A percentile compares a stretch with the other conserved stretches of the same genome.
These are phyloP conservation scores for Entophlyctis luteolus DNA, from an alignment of 192 early-diverging fungal genomes.

Conservation along the genomic window DNA sequence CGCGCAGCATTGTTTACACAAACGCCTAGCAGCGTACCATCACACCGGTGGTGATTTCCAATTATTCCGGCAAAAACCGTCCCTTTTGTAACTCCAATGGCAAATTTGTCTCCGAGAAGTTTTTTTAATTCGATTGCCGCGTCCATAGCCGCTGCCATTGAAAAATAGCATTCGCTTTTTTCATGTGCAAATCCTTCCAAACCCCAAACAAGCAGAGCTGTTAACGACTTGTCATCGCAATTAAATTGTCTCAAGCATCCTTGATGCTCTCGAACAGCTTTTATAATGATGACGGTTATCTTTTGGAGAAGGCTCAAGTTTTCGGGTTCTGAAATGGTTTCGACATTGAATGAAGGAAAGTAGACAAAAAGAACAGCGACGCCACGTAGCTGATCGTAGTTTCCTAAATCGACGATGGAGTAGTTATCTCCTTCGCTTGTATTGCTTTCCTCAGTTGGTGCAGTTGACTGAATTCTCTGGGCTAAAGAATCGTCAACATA, in stretches of 20 bases:
- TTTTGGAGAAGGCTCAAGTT: conserved; percentile 11
- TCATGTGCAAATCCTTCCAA: conserved; percentile 37
- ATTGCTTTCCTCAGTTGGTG: neutral
- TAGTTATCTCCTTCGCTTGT: conserved; percentile 2
- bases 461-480: neutral
- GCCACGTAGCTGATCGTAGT: conserved; percentile 22
- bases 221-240: conserved; percentile 36
- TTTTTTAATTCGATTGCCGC: neutral
- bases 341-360: conserved; percentile 26
- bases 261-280: conserved; percentile 9
- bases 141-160: conserved; percentile 28
- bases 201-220: conserved; percentile 38
- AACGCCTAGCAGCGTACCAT: conserved; percentile 33
- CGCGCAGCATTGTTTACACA: conserved; percentile 37
- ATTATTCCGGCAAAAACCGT: conserved; percentile 36
- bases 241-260: conserved; percentile 31
- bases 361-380: conserved; percentile 24
- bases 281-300: conserved; percentile 1
- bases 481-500: conserved; percentile 20
- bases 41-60: conserved; percentile 18
- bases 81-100: conserved; percentile 25
- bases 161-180: conserved; percentile 22
- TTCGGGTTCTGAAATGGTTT: conserved; percentile 6
- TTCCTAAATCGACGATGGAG: conserved; percentile 18
- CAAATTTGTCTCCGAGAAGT: conserved; percentile 9